Evolutionary conservation across 345 rosid genomes (phyloP).

Genomic region (Psidium guajava): DNA sequence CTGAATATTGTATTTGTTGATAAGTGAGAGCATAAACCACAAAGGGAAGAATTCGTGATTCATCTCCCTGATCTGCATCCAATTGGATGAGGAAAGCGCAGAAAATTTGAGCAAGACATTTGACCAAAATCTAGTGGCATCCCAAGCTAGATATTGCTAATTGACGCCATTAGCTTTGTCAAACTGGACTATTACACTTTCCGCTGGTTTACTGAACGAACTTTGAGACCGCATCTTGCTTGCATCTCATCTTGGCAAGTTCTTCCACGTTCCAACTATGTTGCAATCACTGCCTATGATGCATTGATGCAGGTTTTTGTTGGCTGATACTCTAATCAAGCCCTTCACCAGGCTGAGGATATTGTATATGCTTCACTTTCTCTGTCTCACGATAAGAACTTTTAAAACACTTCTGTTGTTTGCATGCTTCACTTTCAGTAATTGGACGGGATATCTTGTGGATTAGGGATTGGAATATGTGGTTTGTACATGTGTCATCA

Average conservation of each 20-base stretch:
- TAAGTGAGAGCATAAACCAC: background rate
- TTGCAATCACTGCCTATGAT: background rate
- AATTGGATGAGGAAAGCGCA: background rate
- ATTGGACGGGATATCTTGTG: background rate
- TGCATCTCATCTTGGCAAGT: background rate
- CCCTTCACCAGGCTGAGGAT: background rate
- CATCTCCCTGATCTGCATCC: background rate
- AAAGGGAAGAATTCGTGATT: background rate
- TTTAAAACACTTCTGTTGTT: background rate
- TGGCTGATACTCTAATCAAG: background rate
- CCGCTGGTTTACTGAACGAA: background rate
- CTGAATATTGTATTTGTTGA: background rate
- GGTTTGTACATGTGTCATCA: background rate
- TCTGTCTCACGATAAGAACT: background rate
- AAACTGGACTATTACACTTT: background rate
- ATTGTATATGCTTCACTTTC: background rate
- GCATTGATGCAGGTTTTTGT: background rate
- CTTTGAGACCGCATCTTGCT: background rate
- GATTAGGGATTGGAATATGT: background rate
- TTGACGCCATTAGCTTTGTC: background rate
- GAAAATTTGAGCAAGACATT: background rate
- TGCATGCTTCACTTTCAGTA: background rate
- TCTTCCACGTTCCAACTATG: background rate
- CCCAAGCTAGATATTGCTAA: background rate
- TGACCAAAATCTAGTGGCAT: background rate